Evolutionary conservation across 805 yeast species (phyloP).

Genomic region (Suhomyces kilbournensis): DNA sequence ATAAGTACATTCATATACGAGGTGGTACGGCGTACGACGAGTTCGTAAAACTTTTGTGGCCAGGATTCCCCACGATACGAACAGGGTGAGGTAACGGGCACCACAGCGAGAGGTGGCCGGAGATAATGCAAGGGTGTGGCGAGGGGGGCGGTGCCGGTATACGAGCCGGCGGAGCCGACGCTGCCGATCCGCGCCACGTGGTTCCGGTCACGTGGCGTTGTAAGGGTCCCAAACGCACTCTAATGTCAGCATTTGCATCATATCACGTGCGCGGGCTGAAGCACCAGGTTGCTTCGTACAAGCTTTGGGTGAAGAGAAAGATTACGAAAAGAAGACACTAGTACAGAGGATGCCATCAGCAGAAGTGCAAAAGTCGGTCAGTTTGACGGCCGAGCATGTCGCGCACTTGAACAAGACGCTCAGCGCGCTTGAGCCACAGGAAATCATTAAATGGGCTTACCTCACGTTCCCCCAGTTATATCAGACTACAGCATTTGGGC

Average conservation of each 20-base stretch:
- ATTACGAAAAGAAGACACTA: no score
- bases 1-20: not conserved
- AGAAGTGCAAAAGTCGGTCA: constrained; percentile 6
- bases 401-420: constrained; percentile 64
- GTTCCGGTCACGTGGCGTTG: no score
- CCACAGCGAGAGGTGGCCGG: no score
- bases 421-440: constrained; percentile 57
- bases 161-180: no score
- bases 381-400: constrained; percentile 52
- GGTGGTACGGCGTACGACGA: not conserved
- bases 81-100: no score
- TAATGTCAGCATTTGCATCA: no score
- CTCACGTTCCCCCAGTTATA: constrained; percentile 77
- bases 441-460: constrained; percentile 78
- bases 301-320: no score
- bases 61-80: not conserved
- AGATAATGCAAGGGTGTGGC: no score
- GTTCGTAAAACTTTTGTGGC: not conserved
- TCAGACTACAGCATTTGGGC: constrained; percentile 94
- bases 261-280: constrained; percentile 5
- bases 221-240: no score
- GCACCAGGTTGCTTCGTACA: not conserved
- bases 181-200: no score
- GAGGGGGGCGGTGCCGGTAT: no score
- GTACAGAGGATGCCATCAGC: not conserved